Evolutionary conservation across 2,329 filamentous ascomycete species (phyloP).

Genomic region (Emmonsiellopsis sp.): DNA sequence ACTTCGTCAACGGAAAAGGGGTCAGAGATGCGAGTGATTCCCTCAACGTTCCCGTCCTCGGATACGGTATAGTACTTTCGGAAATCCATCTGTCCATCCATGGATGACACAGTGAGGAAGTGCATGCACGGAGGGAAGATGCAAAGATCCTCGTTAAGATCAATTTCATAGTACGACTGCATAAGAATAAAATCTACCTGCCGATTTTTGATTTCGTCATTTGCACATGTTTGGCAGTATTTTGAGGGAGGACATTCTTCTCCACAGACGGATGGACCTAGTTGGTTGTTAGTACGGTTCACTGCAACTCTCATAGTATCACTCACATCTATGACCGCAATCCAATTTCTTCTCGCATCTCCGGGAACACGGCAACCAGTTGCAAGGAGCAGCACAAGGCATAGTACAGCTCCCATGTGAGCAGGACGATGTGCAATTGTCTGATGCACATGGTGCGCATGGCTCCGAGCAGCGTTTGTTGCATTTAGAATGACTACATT

Average conservation of each 20-base stretch:
- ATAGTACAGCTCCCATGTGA: too few species aligned
- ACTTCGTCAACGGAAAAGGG: slow-evolving; percentile 45
- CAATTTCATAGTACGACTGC: slow-evolving; percentile 46
- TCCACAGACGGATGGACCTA: slow-evolving; percentile 57
- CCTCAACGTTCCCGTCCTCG: slow-evolving; percentile 16
- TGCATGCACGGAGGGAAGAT: slow-evolving; percentile 58
- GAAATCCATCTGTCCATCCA: slow-evolving; percentile 55
- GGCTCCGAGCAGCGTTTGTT: slow-evolving; percentile 25
- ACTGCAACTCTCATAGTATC: too few species aligned
- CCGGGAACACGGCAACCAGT: too few species aligned
- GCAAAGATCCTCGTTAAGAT: slow-evolving; percentile 52
- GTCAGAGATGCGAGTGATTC: slow-evolving; percentile 22
- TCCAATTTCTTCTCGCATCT: too few species aligned
- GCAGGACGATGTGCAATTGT: too few species aligned
- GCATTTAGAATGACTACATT: slow-evolving; percentile 51
- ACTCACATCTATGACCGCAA: too few species aligned
- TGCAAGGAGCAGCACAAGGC: too few species aligned
- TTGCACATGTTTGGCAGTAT: slow-evolving; percentile 51
- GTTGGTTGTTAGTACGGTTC: slow-evolving; percentile 53
- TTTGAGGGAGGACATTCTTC: slow-evolving; percentile 47
- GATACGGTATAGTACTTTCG: slow-evolving; percentile 21
- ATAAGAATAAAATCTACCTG: slow-evolving; percentile 51
- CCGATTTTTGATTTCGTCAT: slow-evolving; percentile 34
- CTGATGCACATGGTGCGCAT: slow-evolving; percentile 2
- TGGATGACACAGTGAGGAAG: slow-evolving; percentile 49